Percentiles rank a stretch among this genome's conserved stretches.
Conservation (phyloP, 352 stramenopile species). For the Pythium rishiriense region DNA sequence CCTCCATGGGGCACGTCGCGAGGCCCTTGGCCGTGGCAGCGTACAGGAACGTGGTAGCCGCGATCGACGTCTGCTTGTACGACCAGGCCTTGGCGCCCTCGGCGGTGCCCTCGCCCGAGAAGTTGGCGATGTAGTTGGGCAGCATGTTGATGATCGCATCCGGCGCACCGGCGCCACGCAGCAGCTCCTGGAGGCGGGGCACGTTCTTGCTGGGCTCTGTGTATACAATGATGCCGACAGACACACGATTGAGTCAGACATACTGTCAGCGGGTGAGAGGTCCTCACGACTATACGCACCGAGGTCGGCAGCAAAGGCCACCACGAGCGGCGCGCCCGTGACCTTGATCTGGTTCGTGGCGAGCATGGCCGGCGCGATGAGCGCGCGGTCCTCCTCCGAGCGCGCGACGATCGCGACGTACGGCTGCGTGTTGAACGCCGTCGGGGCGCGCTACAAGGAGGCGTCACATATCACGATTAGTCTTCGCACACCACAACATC, state of each 20-base stretch:
- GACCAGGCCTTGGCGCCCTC: constrained; percentile 30
- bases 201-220: constrained; percentile 65
- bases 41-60: constrained; percentile 37
- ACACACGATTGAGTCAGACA: no score
- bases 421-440: constrained; percentile 47
- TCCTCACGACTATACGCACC: no score
- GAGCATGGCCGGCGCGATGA: constrained; percentile 36
- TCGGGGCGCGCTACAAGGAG: constrained; percentile 29
- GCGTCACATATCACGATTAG: neutral
- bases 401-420: constrained; percentile 39
- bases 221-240: neutral
- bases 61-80: constrained; percentile 43
- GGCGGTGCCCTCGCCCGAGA: constrained; percentile 29
- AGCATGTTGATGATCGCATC: constrained; percentile 33
- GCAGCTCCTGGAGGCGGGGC: constrained; percentile 60
- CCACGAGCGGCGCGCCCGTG: constrained; percentile 64
- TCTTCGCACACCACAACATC: no score
- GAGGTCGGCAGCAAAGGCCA: constrained; percentile 72
- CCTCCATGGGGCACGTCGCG: constrained; percentile 38
- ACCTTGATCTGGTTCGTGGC: constrained; percentile 39
- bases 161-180: constrained; percentile 44
- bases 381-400: constrained; percentile 25
- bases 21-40: constrained; percentile 36
- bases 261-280: no score
- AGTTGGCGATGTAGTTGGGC: constrained; percentile 25